A percentile compares a stretch with the other conserved stretches of the same genome.
phyloP scores from a whole-genome alignment of 2,329 filamentous ascomycete genomes.

The Phaeosphaeriaceae sp. region DNA sequence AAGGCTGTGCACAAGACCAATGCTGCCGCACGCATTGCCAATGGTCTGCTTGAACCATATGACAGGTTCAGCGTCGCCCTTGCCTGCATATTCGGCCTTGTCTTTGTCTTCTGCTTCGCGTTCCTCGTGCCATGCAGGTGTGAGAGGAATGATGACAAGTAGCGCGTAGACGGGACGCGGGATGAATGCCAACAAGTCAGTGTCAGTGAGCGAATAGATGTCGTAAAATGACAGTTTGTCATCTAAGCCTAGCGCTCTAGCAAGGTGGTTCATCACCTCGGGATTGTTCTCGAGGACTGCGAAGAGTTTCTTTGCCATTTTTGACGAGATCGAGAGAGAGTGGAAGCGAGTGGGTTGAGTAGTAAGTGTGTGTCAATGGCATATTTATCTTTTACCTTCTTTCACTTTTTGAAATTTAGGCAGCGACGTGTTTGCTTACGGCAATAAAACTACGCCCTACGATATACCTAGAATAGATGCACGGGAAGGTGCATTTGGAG shows the following conservation, averaged over 20 bases:
- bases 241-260: slow-evolving; percentile 57
- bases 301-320: slow-evolving; percentile 39
- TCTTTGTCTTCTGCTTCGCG: slow-evolving; percentile 52
- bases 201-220: slow-evolving; percentile 60
- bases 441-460: background rate
- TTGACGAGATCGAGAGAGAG: background rate
- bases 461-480: background rate
- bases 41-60: slow-evolving; percentile 67
- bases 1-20: slow-evolving; percentile 62
- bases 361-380: no score
- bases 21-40: slow-evolving; percentile 64
- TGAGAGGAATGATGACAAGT: slow-evolving; percentile 59
- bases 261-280: slow-evolving; percentile 58
- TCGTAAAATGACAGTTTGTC: slow-evolving; percentile 59
- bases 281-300: slow-evolving; percentile 60
- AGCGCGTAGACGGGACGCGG: slow-evolving; percentile 62
- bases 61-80: slow-evolving; percentile 58
- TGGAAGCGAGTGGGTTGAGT: background rate
- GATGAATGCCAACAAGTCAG: slow-evolving; percentile 56
- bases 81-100: slow-evolving; percentile 53
- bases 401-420: slow-evolving; percentile 1
- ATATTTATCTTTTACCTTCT: no score
- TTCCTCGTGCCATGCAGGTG: slow-evolving; percentile 44
- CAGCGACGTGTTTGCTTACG: no score
- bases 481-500: background rate